Conservation (phyloP, 2,329 filamentous ascomycete genomes). For the Karstenula rhodostoma region DNA sequence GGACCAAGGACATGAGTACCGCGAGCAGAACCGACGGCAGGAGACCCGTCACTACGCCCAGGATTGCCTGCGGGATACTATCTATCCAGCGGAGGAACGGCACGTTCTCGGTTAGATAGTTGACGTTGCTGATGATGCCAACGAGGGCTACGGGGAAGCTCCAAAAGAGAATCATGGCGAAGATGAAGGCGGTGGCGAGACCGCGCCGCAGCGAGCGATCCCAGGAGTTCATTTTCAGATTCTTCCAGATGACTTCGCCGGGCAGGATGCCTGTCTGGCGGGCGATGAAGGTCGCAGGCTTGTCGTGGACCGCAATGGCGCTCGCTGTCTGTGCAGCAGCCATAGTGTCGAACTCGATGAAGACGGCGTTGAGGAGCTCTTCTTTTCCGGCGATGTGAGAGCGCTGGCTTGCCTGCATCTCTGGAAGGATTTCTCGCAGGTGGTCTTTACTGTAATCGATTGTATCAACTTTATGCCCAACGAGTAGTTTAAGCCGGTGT, state of each 20-base stretch:
- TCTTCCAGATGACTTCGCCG: conserved; percentile 10
- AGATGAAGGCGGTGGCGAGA: conserved; percentile 3
- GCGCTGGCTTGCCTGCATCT: conserved; percentile 10
- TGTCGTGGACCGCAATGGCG: conserved; percentile 5
- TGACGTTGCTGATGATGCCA: conserved; percentile 14
- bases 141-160: conserved; percentile 8
- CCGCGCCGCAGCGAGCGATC: conserved; percentile 2
- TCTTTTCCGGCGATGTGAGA: conserved; percentile 13
- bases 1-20: conserved; percentile 54
- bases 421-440: not conserved
- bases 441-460: conserved; percentile 3
- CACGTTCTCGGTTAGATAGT: conserved; percentile 11
- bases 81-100: conserved; percentile 46
- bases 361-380: conserved; percentile 4
- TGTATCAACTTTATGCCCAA: conserved; percentile 8
- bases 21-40: conserved; percentile 53
- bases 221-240: conserved; percentile 13
- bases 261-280: conserved; percentile 9
- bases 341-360: conserved; percentile 12
- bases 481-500: conserved; percentile 5
- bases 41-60: conserved; percentile 56
- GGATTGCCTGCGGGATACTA: conserved; percentile 48
- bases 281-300: conserved; percentile 9
- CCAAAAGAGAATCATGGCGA: conserved; percentile 12
- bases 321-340: conserved; percentile 10